A percentile compares a stretch with the other conserved stretches of the same genome.
These are phyloP conservation scores for Turritis glabra DNA, from an alignment of 345 rosid genomes.

Conservation along the genomic window DNA sequence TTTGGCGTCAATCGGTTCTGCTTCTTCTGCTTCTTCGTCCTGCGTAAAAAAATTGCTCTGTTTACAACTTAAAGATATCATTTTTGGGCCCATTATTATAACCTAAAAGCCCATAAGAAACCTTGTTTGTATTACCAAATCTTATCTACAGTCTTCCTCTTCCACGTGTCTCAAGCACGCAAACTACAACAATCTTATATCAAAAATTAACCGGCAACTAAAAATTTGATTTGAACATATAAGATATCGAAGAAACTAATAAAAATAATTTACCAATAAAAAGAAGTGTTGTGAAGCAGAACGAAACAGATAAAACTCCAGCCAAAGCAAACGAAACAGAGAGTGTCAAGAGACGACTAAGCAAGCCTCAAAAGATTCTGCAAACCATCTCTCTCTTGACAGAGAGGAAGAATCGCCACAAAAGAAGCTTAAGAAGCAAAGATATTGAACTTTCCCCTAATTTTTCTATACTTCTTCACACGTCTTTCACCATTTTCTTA, in stretches of 20 bases:
- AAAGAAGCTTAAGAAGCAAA: slow-evolving; percentile 39
- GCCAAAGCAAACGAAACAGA: slow-evolving; percentile 8
- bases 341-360: not conserved
- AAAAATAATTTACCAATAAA: not conserved
- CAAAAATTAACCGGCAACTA: not conserved
- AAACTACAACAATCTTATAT: not conserved
- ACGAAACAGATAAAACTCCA: not conserved
- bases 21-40: no score
- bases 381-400: slow-evolving; percentile 9
- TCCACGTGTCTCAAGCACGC: not conserved
- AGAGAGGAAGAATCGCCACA: slow-evolving; percentile 41
- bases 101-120: no score
- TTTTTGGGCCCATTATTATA: no score
- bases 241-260: not conserved
- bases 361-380: slow-evolving; percentile 14
- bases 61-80: no score
- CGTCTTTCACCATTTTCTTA: slow-evolving; percentile 17
- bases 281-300: not conserved
- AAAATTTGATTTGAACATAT: not conserved
- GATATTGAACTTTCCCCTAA: not conserved
- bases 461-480: slow-evolving; percentile 23
- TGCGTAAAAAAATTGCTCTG: no score
- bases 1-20: no score
- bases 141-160: no score
- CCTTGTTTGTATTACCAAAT: no score